Evolutionary conservation across 2,329 filamentous ascomycete species (phyloP).

Genomic region (Lasiodiplodia sp.): DNA sequence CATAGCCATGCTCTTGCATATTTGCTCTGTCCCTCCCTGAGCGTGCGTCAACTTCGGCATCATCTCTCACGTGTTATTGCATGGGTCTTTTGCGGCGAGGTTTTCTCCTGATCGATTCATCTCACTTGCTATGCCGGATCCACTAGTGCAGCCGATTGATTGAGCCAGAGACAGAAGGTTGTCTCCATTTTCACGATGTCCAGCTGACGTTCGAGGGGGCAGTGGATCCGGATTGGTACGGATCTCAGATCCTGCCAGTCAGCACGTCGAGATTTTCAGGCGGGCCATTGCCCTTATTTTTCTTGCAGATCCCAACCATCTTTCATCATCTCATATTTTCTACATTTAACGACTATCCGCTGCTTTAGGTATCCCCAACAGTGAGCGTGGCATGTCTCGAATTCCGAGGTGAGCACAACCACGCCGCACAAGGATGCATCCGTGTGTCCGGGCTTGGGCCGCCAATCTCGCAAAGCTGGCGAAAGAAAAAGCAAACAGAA

Average conservation of each 20-base stretch:
- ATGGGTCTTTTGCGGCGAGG: neutral
- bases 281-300: neutral
- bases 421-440: neutral
- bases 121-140: neutral
- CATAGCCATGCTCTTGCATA: neutral
- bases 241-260: neutral
- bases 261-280: neutral
- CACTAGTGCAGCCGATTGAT: neutral
- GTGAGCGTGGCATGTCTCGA: neutral
- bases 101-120: neutral
- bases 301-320: neutral
- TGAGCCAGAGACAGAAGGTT: neutral
- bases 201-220: neutral
- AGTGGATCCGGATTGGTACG: neutral
- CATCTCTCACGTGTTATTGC: neutral
- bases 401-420: neutral
- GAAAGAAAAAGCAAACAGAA: neutral
- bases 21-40: neutral
- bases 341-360: neutral
- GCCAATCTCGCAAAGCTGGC: neutral
- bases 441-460: neutral
- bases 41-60: neutral
- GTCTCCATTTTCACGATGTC: too few relatives aligned
- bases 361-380: neutral
- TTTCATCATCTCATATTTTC: neutral